Percentiles rank a stretch among this genome's conserved stretches.
These are phyloP conservation scores for Raffaelea arxii DNA, from an alignment of 2,329 filamentous ascomycete genomes.

Conservation along the genomic window DNA sequence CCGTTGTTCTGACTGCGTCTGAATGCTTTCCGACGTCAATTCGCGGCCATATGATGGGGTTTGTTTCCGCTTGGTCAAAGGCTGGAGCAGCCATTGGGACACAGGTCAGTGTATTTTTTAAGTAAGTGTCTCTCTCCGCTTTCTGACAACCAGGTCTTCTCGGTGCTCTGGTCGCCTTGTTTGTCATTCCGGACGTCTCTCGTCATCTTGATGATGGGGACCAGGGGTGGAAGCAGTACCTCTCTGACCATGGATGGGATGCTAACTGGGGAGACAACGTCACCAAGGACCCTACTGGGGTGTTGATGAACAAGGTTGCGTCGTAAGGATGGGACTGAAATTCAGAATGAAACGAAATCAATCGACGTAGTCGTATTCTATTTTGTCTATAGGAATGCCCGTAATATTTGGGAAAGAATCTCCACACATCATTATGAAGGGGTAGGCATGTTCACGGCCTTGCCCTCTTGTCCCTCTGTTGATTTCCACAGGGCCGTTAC, in stretches of 20 bases:
- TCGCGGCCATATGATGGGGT: conserved; percentile 37
- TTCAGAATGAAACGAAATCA: no score
- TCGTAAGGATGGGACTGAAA: no score
- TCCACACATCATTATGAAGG: no score
- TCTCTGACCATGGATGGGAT: conserved; percentile 31
- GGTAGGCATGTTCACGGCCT: no score
- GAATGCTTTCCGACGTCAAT: conserved; percentile 41
- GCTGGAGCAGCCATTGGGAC: conserved; percentile 40
- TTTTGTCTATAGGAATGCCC: no score
- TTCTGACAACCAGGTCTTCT: conserved; percentile 28
- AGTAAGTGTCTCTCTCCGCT: background rate
- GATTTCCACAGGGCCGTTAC: conserved; percentile 86
- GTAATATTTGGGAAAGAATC: no score
- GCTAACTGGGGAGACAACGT: conserved; percentile 22
- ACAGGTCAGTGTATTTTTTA: conserved; percentile 14
- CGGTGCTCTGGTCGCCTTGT: conserved; percentile 32
- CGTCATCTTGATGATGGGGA: conserved; percentile 30
- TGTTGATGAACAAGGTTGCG: conserved; percentile 2
- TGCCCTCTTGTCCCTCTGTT: conserved; percentile 74
- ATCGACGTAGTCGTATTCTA: no score
- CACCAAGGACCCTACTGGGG: conserved; percentile 18
- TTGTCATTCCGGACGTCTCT: conserved; percentile 31
- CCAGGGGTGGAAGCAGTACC: conserved; percentile 31
- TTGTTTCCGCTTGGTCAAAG: conserved; percentile 36
- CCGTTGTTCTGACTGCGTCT: conserved; percentile 23